Evolutionary conservation across 1,139 yeast genomes (phyloP).

Genomic region (Sugiyamaella paludigena): DNA sequence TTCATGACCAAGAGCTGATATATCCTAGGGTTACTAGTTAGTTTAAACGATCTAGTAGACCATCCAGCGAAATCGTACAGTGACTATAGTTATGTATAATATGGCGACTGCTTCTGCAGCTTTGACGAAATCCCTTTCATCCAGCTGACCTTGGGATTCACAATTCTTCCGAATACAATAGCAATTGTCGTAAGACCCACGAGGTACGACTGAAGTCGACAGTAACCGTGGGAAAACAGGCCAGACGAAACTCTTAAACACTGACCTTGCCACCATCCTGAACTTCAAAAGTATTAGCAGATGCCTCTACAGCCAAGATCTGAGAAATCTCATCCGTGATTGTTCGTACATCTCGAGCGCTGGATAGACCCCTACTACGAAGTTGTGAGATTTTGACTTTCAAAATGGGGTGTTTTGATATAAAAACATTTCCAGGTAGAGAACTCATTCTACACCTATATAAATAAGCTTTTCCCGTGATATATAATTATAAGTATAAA

Average conservation of each 20-base stretch:
- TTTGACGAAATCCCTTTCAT: not conserved
- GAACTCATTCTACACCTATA: no score
- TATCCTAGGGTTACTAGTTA: slow-evolving; percentile 10
- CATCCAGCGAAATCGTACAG: not conserved
- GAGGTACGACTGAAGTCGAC: not conserved
- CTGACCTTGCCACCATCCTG: slow-evolving; percentile 13
- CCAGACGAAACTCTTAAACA: no score
- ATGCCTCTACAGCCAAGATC: slow-evolving; percentile 36
- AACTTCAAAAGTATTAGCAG: slow-evolving; percentile 21
- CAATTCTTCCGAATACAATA: no score
- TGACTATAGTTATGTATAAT: no score
- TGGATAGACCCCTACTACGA: slow-evolving; percentile 23
- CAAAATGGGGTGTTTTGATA: slow-evolving; percentile 34
- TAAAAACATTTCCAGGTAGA: slow-evolving; percentile 23
- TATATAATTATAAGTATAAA: no score
- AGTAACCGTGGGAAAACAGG: not conserved
- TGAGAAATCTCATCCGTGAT: slow-evolving; percentile 31
- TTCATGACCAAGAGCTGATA: slow-evolving; percentile 28
- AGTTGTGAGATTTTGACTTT: slow-evolving; percentile 33
- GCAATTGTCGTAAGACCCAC: no score
- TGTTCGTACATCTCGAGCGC: slow-evolving; percentile 28
- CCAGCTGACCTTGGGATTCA: not conserved
- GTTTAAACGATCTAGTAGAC: not conserved
- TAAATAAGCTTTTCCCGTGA: no score
- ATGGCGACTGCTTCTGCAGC: no score